Conservation (phyloP, 2,329 filamentous ascomycete genomes). For the Leptographium galeiforme region DNA sequence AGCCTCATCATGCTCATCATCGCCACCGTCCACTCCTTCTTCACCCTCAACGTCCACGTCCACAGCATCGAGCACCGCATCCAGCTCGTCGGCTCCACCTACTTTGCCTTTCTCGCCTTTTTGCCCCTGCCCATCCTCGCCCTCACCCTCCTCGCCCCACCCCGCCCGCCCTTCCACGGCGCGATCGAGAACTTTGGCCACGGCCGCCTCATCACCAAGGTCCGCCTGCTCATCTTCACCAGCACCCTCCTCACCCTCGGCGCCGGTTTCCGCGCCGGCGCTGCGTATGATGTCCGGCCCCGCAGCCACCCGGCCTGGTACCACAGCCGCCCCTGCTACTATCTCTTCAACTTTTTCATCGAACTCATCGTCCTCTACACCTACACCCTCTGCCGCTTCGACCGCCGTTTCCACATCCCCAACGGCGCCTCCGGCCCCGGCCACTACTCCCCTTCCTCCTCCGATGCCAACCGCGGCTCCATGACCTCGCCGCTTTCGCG, state of each 20-base stretch:
- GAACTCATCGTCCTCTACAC: constrained; percentile 58
- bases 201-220: constrained; percentile 54
- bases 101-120: constrained; percentile 52
- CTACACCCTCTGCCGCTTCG: constrained; percentile 56
- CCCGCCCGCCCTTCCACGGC: constrained; percentile 10
- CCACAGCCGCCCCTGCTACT: constrained; percentile 59
- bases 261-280: constrained; percentile 54
- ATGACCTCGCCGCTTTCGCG: not conserved
- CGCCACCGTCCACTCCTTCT: constrained; percentile 50
- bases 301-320: constrained; percentile 50
- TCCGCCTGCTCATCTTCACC: constrained; percentile 47
- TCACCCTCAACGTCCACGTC: constrained; percentile 42
- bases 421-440: constrained; percentile 51
- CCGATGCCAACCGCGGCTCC: not conserved
- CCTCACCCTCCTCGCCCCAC: constrained; percentile 33
- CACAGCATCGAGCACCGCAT: constrained; percentile 44
- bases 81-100: constrained; percentile 48
- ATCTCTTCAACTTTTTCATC: constrained; percentile 63
- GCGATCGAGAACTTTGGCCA: constrained; percentile 48
- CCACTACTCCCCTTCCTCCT: constrained; percentile 24
- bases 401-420: constrained; percentile 62
- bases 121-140: constrained; percentile 47
- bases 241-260: constrained; percentile 51
- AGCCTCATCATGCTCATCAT: constrained; percentile 55
- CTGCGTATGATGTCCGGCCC: constrained; percentile 38